Evolutionary conservation across 2,329 filamentous ascomycete genomes (phyloP), one percentile per base, ranked within the genome.

Genomic region (Ophidiomyces ophidiicola): DNA sequence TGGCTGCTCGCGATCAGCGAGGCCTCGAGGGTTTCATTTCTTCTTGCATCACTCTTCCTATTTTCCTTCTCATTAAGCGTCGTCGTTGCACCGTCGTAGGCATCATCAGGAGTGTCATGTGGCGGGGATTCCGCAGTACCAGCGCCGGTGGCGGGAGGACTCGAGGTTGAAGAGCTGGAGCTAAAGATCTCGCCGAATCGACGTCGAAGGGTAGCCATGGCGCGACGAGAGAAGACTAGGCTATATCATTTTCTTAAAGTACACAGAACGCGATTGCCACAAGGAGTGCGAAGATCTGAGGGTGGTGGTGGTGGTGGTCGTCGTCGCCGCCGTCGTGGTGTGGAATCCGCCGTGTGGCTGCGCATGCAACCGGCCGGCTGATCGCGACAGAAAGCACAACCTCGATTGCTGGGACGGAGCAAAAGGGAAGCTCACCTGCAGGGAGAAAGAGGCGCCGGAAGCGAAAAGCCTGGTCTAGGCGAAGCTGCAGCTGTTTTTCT

Each of bases 121-220:
- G 30, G 21, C 15, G 17, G 15, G 17, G 37, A 28, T n/a, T 33
- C 30, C 17, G 37, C 20, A 20, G 10, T 18, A 11, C 20, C 17
- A 26, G 29, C 12, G 28, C 14, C 29, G 36, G 39, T 20, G 2
- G n/a, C n/a, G n/a, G n/a, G n/a, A n/a, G 26, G 19, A 21, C 15
- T 12, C 12, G 28, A 20, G 20, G 30, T 12, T 30, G 35, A 32
- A 15, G 12, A 24, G 20, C 28, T 34, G 32, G 39, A 12, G 12
- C n/a, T 31, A 43, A 60, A 48, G 47, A 61, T 53, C 49, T 60
- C 58, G 48, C 48, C 54, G 42, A 59, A 49, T 44, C 64, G 64
- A 49, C 60, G 62, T 46, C 64, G 62, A 45, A 66, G 52, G 48
- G 60, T 58, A 40, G 54, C 55, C 57, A 58, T 60, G 12, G 36